Conservation (phyloP, 2,329 filamentous ascomycete genomes). For the Colletotrichum siamense region DNA sequence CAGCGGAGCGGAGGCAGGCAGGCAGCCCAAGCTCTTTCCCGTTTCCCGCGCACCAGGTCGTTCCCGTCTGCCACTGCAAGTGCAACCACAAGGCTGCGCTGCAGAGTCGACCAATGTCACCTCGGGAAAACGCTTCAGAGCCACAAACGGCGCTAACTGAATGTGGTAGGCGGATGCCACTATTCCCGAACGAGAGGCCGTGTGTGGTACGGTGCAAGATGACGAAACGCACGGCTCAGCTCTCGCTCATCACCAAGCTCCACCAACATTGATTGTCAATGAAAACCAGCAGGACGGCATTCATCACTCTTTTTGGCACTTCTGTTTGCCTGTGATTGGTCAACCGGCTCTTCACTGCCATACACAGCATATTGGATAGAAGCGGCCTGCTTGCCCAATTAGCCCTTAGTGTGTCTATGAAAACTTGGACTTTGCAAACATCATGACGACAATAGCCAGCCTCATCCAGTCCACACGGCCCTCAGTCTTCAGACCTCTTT, state of each 20-base stretch:
- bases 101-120: neutral
- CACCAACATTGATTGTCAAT: neutral
- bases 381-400: neutral
- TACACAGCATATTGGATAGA: neutral
- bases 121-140: neutral
- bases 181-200: neutral
- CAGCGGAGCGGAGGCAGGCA: neutral
- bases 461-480: neutral
- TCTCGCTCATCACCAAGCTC: neutral
- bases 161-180: neutral
- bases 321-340: neutral
- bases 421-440: neutral
- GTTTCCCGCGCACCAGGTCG: neutral
- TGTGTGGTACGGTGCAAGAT: neutral
- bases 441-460: neutral
- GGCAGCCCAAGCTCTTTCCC: neutral
- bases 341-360: neutral
- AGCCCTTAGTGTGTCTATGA: neutral
- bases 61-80: neutral
- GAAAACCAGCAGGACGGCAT: neutral
- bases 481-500: neutral
- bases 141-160: neutral
- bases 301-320: neutral
- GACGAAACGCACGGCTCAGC: neutral
- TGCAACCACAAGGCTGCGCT: slow-evolving; percentile 1